Percentiles rank a stretch among this genome's conserved stretches.
Evolutionary conservation across 441 rosid species (phyloP).

Genomic region (Mallotus repandus): DNA sequence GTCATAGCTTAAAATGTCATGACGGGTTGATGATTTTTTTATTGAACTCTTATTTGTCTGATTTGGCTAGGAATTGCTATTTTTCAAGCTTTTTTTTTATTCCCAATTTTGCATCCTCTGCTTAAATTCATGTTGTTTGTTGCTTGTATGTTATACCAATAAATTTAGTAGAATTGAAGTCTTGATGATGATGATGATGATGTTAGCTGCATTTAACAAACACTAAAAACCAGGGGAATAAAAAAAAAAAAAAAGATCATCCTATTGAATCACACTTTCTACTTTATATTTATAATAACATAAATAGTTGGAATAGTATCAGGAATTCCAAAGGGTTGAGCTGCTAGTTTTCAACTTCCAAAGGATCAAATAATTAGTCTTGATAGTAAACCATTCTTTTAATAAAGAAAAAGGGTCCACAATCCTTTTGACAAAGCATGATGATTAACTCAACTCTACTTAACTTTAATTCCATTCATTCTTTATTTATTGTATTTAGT

Average conservation of each 20-base stretch:
- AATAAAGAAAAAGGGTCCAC: constrained; percentile 3
- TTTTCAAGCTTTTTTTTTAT: too few relatives aligned
- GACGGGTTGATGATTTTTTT: too few relatives aligned
- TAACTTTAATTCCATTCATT: too few relatives aligned
- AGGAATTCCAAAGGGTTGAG: background rate
- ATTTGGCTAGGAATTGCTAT: background rate
- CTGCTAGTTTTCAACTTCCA: background rate
- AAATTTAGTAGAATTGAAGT: background rate
- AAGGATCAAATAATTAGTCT: background rate
- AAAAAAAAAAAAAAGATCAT: too few relatives aligned
- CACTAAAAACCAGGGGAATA: background rate
- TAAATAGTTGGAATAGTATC: too few relatives aligned
- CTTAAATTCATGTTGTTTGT: background rate
- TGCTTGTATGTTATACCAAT: background rate
- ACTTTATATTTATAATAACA: too few relatives aligned
- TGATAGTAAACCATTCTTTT: background rate
- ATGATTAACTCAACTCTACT: background rate
- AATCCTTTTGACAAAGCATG: background rate
- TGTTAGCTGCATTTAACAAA: background rate
- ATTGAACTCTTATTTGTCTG: background rate
- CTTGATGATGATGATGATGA: background rate
- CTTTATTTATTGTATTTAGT: too few relatives aligned
- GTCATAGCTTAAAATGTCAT: too few relatives aligned
- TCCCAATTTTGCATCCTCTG: background rate
- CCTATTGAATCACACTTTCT: too few relatives aligned